Evolutionary conservation across 768 basidiomycete genomes (phyloP).

Genomic region (Pulveroboletus sp.): DNA sequence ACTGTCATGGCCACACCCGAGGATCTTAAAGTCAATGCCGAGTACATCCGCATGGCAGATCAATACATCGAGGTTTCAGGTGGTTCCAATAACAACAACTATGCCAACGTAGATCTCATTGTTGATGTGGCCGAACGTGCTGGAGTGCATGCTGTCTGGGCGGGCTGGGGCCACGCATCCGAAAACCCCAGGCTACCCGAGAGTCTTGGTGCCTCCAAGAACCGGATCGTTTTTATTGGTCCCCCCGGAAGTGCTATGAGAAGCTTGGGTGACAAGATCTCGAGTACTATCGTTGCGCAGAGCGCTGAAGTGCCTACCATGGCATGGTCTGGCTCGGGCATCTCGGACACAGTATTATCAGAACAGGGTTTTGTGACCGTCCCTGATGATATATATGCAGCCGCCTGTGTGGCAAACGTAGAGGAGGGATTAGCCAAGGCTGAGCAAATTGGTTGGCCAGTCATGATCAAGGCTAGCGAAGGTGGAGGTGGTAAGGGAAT

Average conservation of each 20-base stretch:
- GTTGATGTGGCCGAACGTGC: constrained; percentile 96
- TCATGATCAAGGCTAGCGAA: constrained; percentile 99
- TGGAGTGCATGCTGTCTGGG: constrained; percentile 99
- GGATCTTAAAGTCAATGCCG: constrained; percentile 96
- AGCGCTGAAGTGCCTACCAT: constrained; percentile 95
- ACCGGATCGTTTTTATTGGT: constrained; percentile 98
- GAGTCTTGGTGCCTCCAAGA: constrained; percentile 82
- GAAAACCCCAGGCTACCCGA: constrained; percentile 98
- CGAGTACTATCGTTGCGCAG: constrained; percentile 98
- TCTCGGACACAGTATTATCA: constrained; percentile 80
- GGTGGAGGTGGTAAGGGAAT: constrained; percentile 99
- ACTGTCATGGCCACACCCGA: constrained; percentile 99
- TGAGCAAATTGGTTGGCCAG: constrained; percentile 88
- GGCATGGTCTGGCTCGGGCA: constrained; percentile 97
- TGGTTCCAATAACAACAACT: constrained; percentile 98
- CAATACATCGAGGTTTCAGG: constrained; percentile 98
- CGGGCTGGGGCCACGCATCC: constrained; percentile 99
- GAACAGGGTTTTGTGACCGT: constrained; percentile 90
- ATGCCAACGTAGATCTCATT: constrained; percentile 98
- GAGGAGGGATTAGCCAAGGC: constrained; percentile 84
- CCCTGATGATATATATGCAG: constrained; percentile 81
- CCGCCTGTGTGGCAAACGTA: constrained; percentile 83
- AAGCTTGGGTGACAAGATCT: constrained; percentile 98
- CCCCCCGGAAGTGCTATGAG: constrained; percentile 99
- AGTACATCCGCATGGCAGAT: constrained; percentile 99